phyloP scores from a whole-genome alignment of 495 filamentous ascomycete species.

The Penicillium cinerascens region DNA sequence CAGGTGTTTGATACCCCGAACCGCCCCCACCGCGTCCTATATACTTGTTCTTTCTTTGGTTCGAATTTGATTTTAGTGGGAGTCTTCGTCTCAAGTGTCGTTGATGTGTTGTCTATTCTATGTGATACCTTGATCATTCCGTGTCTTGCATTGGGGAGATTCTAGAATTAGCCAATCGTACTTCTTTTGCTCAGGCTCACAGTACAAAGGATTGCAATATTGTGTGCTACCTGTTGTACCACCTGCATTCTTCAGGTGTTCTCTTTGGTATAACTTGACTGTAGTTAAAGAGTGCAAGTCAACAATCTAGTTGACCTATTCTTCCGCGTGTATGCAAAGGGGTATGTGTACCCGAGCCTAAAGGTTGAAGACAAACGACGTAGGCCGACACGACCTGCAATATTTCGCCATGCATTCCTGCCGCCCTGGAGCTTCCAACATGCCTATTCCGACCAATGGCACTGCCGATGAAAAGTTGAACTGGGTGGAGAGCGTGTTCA shows the following conservation, averaged over 20 bases:
- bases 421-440: background rate
- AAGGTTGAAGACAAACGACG: no score
- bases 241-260: no score
- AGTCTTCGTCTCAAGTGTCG: background rate
- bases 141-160: background rate
- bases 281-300: no score
- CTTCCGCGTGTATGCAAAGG: no score
- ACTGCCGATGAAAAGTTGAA: slow-evolving; percentile 26
- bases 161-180: background rate
- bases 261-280: background rate
- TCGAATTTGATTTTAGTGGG: background rate
- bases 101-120: background rate
- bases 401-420: slow-evolving; percentile 1
- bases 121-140: slow-evolving; percentile 17
- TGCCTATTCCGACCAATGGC: slow-evolving; percentile 24
- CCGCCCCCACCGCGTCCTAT: background rate
- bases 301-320: no score
- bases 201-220: background rate
- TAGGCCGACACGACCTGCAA: no score
- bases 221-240: background rate
- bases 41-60: background rate
- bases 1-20: slow-evolving; percentile 16
- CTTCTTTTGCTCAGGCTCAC: background rate
- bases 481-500: slow-evolving; percentile 23
- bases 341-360: no score